Evolutionary conservation across 257 asterid species (phyloP).

Genomic region (Parsonsia alboflavescens): DNA sequence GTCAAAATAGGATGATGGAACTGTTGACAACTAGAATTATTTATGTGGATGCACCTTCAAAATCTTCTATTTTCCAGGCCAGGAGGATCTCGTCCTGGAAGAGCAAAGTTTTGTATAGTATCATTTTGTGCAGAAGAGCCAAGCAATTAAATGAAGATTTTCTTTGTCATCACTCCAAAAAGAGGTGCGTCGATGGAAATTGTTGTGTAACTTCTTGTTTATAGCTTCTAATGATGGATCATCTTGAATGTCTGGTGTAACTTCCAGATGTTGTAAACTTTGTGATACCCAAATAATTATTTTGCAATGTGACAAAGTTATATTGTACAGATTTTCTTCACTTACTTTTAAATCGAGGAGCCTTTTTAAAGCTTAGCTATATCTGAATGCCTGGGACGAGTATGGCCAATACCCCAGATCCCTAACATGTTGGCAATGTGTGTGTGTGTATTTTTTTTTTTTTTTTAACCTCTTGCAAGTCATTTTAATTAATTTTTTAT

Average conservation of each 20-base stretch:
- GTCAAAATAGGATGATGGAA: constrained; percentile 38
- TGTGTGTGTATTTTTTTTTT: no score
- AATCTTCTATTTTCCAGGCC: constrained; percentile 11
- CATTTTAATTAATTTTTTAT: no score
- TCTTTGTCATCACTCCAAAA: constrained; percentile 1
- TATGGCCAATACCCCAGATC: background rate
- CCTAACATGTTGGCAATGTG: no score
- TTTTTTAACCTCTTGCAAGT: no score
- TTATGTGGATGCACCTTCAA: constrained; percentile 14
- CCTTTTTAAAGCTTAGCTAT: no score
- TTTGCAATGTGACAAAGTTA: constrained; percentile 23
- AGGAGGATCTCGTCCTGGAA: constrained; percentile 10
- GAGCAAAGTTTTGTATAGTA: constrained; percentile 24
- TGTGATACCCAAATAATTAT: constrained; percentile 13
- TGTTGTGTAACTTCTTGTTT: constrained; percentile 34
- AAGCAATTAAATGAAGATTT: constrained; percentile 9
- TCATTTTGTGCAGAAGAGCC: constrained; percentile 18
- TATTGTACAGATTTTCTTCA: constrained; percentile 25
- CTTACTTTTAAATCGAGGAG: background rate
- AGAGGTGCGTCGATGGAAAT: constrained; percentile 18
- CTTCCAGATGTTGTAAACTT: constrained; percentile 24
- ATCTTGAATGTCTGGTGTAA: constrained; percentile 17
- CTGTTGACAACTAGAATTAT: background rate
- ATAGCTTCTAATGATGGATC: constrained; percentile 25
- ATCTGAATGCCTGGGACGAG: background rate